Evolutionary conservation across 1,284 basidiomycete genomes (phyloP).

Genomic region (Cystobasidium pallidum): DNA sequence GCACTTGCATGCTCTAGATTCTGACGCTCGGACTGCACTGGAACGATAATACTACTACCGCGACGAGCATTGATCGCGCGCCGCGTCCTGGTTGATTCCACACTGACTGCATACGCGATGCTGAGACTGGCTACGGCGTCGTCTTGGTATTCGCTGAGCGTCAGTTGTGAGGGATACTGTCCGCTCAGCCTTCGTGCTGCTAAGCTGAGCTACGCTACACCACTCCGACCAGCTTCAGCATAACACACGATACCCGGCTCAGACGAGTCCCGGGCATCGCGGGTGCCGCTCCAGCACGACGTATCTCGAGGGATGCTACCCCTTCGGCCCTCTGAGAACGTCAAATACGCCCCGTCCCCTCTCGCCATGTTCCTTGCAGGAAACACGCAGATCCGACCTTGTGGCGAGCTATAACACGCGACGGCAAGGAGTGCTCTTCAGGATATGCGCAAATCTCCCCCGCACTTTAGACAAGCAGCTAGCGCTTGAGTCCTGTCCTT

Average conservation of each 20-base stretch:
- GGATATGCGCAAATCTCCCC: background rate
- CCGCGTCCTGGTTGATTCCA: background rate
- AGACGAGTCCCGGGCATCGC: background rate
- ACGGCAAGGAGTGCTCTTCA: conserved; percentile 15
- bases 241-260: background rate
- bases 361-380: too few relatives aligned
- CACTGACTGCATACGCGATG: conserved; percentile 1
- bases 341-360: background rate
- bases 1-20: too few relatives aligned
- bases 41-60: too few relatives aligned
- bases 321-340: background rate
- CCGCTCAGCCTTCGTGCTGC: background rate
- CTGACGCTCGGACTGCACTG: too few relatives aligned
- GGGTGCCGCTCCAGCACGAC: background rate
- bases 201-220: background rate
- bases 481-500: background rate
- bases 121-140: background rate
- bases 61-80: too few relatives aligned
- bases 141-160: background rate
- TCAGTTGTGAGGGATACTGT: background rate
- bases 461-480: background rate
- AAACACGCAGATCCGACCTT: conserved; percentile 20
- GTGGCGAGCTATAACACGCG: conserved; percentile 11
- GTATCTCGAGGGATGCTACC: background rate
- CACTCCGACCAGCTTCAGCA: background rate